These are phyloP conservation scores for Polychaeton citri DNA, from an alignment of 2,329 filamentous ascomycete genomes.

Conservation along the genomic window DNA sequence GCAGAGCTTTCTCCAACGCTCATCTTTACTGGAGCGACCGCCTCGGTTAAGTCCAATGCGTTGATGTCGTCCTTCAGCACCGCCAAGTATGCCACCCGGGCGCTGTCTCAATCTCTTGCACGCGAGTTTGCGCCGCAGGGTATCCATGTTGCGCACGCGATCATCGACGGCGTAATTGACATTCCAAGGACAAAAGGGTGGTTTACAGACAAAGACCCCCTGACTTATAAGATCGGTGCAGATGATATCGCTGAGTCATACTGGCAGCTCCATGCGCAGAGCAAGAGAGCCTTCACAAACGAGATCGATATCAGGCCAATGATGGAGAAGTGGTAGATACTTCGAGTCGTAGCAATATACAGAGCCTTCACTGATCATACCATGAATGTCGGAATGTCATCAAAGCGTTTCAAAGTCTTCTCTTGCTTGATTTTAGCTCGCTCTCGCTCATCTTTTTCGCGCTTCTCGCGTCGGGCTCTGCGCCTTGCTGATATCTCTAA, in stretches of 20 bases:
- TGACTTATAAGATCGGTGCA: conserved; percentile 57
- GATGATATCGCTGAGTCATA: conserved; percentile 82
- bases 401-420: conserved; percentile 1
- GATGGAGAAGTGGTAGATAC: conserved; percentile 78
- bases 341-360: too few relatives aligned
- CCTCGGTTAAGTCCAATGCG: conserved; percentile 59
- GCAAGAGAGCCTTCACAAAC: conserved; percentile 63
- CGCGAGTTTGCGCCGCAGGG: conserved; percentile 76
- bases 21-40: conserved; percentile 79
- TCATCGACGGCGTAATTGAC: conserved; percentile 78
- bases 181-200: conserved; percentile 56
- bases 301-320: conserved; percentile 71
- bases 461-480: conserved; percentile 2
- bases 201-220: conserved; percentile 36
- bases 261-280: conserved; percentile 73
- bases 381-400: conserved; percentile 31
- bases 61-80: conserved; percentile 58
- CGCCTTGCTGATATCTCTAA: not conserved
- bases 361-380: conserved; percentile 16
- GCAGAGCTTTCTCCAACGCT: conserved; percentile 29
- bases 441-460: conserved; percentile 13
- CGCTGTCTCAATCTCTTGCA: conserved; percentile 60
- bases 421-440: conserved; percentile 14
- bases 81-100: conserved; percentile 68
- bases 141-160: conserved; percentile 68